Percentiles rank a stretch among this genome's conserved stretches.
Conservation (phyloP, 805 yeast species). For the Barnettozyma siamensis region DNA sequence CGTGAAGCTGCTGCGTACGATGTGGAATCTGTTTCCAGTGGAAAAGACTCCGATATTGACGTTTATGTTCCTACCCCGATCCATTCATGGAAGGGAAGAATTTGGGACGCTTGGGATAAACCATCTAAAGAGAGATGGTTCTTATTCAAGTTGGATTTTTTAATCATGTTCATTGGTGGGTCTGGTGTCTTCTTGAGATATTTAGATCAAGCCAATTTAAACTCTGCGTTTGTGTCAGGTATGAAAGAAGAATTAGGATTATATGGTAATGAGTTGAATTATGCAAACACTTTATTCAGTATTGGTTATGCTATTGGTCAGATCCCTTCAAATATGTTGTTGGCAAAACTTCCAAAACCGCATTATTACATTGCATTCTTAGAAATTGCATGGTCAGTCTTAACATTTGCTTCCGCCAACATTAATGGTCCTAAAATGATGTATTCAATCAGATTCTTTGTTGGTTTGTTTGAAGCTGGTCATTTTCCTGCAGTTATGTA, state of each 20-base stretch:
- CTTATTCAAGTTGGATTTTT: conserved; percentile 6
- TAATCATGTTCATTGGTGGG: conserved; percentile 6
- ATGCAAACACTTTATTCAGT: conserved; percentile 46
- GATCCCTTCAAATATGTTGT: conserved; percentile 45
- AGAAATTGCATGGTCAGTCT: conserved; percentile 50
- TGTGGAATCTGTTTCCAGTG: conserved; percentile 7
- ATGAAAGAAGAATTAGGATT: conserved; percentile 43
- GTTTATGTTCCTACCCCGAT: conserved; percentile 2
- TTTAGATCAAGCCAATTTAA: conserved; percentile 47
- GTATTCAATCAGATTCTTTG: conserved; percentile 46
- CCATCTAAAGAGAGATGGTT: conserved; percentile 8
- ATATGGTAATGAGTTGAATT: conserved; percentile 48
- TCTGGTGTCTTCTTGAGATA: conserved; percentile 27
- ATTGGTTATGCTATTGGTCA: conserved; percentile 49
- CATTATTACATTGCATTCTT: conserved; percentile 35
- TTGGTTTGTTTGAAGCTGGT: conserved; percentile 53
- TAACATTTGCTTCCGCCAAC: conserved; percentile 43
- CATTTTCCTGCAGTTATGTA: conserved; percentile 46
- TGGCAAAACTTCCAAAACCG: conserved; percentile 38
- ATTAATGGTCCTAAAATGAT: conserved; percentile 36
- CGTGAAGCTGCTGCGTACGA: background rate
- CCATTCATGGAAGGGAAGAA: conserved; percentile 8
- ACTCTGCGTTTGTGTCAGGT: conserved; percentile 50
- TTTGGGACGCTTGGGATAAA: conserved; percentile 13
- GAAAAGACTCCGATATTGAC: conserved; percentile 12